phyloP scores from a whole-genome alignment of 441 rosid genomes.

The Iberis amara region DNA sequence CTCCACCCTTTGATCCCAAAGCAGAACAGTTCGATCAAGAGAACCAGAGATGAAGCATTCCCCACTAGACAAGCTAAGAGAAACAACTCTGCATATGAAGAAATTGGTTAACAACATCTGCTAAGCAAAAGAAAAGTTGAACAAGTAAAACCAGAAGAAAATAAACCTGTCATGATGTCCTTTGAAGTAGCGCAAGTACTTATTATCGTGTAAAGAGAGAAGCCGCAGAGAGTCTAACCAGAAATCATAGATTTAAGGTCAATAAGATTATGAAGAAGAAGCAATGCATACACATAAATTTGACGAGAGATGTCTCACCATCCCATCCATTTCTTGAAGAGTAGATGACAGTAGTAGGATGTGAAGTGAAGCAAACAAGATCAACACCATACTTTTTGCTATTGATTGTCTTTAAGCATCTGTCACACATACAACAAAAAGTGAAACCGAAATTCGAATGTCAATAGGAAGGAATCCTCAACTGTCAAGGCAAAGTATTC shows the following conservation, averaged over 20 bases:
- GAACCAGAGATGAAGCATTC: constrained; percentile 92
- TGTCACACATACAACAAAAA: constrained; percentile 27
- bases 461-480: no score
- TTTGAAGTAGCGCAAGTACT: constrained; percentile 91
- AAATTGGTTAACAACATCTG: constrained; percentile 1
- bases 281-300: background rate
- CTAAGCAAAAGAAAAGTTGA: background rate
- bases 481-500: background rate
- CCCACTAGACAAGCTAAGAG: constrained; percentile 79
- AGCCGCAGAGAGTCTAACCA: constrained; percentile 75
- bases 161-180: constrained; percentile 95
- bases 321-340: constrained; percentile 98
- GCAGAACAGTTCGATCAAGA: constrained; percentile 87
- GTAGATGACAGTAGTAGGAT: constrained; percentile 90
- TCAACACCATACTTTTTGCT: constrained; percentile 98
- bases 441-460: background rate
- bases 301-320: constrained; percentile 39
- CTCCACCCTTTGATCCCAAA: constrained; percentile 95
- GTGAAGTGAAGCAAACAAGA: constrained; percentile 85
- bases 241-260: background rate
- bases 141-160: constrained; percentile 8
- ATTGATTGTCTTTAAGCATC: constrained; percentile 91
- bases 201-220: constrained; percentile 88
- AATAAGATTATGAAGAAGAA: background rate
- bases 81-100: constrained; percentile 61